Percentiles rank a stretch among this genome's conserved stretches.
phyloP scores from a whole-genome alignment of 352 stramenopile genomes.

The Blastocystis sp. region DNA sequence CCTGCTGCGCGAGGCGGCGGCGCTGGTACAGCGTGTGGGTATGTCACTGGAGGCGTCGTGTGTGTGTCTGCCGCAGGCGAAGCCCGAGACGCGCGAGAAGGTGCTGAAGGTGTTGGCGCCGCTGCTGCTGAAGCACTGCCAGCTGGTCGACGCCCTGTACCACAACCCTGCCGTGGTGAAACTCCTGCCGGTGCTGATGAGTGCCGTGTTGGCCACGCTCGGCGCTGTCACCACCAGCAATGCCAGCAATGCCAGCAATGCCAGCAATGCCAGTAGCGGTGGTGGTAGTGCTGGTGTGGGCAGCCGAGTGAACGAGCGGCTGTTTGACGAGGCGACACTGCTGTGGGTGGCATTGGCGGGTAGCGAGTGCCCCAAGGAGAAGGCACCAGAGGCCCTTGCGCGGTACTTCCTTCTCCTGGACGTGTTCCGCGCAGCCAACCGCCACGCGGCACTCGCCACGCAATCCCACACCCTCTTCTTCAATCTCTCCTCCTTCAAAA shows the following conservation, averaged over 20 bases:
- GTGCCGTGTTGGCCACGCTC: not conserved
- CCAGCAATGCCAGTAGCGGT: too few species aligned
- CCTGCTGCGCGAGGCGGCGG: not conserved
- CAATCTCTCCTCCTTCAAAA: not conserved
- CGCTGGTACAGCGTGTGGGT: slow-evolving; percentile 24
- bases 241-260: too few species aligned
- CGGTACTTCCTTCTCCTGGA: not conserved
- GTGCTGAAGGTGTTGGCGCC: not conserved
- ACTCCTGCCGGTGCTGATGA: not conserved
- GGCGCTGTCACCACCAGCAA: not conserved
- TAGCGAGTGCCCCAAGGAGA: not conserved
- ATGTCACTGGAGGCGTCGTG: slow-evolving; percentile 45
- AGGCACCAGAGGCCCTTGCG: not conserved
- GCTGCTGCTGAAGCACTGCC: not conserved
- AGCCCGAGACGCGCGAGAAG: not conserved
- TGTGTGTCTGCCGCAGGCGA: not conserved
- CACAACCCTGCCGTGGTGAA: not conserved
- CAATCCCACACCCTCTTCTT: not conserved
- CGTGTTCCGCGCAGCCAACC: too few species aligned
- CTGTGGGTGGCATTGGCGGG: not conserved
- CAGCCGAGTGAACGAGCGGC: not conserved
- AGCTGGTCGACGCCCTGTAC: not conserved
- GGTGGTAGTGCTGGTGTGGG: too few species aligned
- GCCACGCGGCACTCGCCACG: too few species aligned
- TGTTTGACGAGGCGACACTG: not conserved